phyloP scores from a whole-genome alignment of 768 basidiomycete genomes.

The Auriscalpium microsporum region DNA sequence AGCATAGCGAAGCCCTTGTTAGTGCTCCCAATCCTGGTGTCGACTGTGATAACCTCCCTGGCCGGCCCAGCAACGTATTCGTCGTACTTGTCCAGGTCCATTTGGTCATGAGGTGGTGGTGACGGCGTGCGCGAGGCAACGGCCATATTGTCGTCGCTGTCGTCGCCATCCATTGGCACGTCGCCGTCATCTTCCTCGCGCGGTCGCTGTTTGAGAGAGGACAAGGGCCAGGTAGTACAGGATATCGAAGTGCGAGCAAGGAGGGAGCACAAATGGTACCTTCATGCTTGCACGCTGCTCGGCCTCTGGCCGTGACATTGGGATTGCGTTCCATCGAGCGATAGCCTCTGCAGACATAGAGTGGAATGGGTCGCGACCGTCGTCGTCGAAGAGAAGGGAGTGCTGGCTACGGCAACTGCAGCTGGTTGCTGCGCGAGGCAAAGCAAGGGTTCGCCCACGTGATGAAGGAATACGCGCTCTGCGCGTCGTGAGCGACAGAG shows the following conservation, averaged over 20 bases:
- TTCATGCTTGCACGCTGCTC: slow-evolving; percentile 4
- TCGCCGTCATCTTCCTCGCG: slow-evolving; percentile 28
- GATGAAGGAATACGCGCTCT: not conserved
- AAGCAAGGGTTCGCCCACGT: slow-evolving; percentile 9
- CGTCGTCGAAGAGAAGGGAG: not conserved
- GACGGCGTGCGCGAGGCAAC: slow-evolving; percentile 72
- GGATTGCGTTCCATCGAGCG: slow-evolving; percentile 68
- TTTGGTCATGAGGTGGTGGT: slow-evolving; percentile 38
- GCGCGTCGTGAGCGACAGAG: not conserved
- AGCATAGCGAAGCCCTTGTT: slow-evolving; percentile 81
- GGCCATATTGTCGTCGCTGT: slow-evolving; percentile 63
- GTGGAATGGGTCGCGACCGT: not conserved
- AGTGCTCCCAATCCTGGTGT: slow-evolving; percentile 68
- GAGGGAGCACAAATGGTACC: slow-evolving; percentile 39
- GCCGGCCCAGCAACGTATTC: slow-evolving; percentile 44
- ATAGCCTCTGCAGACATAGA: slow-evolving; percentile 57
- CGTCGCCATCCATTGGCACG: slow-evolving; percentile 26
- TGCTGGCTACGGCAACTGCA: not conserved
- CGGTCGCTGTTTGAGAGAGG: slow-evolving; percentile 51
- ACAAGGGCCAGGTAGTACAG: slow-evolving; percentile 26
- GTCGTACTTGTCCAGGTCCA: slow-evolving; percentile 60
- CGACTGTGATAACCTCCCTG: slow-evolving; percentile 68
- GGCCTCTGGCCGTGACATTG: slow-evolving; percentile 31
- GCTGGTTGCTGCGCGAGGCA: too few relatives aligned
- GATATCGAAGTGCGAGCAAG: slow-evolving; percentile 28